phyloP scores from a whole-genome alignment of 1,284 basidiomycete genomes.

The Leccinum cinnamomeum region DNA sequence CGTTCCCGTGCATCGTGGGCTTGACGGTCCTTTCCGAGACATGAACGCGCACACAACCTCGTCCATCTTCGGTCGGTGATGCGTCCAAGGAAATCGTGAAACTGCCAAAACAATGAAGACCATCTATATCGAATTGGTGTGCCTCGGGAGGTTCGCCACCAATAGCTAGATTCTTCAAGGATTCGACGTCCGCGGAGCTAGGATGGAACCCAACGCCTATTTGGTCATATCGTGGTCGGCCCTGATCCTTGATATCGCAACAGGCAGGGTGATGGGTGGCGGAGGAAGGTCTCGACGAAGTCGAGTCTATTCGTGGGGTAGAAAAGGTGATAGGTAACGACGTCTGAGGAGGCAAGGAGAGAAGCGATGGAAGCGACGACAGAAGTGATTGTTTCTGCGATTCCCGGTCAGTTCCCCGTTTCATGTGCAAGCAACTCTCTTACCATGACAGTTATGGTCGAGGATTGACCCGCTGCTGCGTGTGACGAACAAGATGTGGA shows the following conservation, averaged over 20 bases:
- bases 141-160: constrained; percentile 37
- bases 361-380: constrained; percentile 70
- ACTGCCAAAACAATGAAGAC: constrained; percentile 49
- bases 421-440: constrained; percentile 26
- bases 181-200: constrained; percentile 43
- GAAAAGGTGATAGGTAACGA: constrained; percentile 55
- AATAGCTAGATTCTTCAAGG: constrained; percentile 32
- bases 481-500: constrained; percentile 43
- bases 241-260: constrained; percentile 52
- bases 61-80: constrained; percentile 58
- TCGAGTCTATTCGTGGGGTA: constrained; percentile 42
- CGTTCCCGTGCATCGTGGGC: constrained; percentile 29
- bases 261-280: constrained; percentile 56
- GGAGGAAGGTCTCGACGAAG: constrained; percentile 42
- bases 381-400: constrained; percentile 57
- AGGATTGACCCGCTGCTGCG: constrained; percentile 47
- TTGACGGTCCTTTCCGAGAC: constrained; percentile 47
- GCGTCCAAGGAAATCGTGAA: constrained; percentile 63
- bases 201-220: constrained; percentile 52
- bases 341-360: constrained; percentile 60
- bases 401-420: constrained; percentile 25
- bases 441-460: constrained; percentile 72
- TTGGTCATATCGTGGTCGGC: constrained; percentile 49
- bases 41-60: constrained; percentile 72
- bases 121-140: constrained; percentile 52